Percentiles rank a stretch among this genome's conserved stretches.
Conservation (phyloP, 208 protist genomes). For the Leishmania mexicana region DNA sequence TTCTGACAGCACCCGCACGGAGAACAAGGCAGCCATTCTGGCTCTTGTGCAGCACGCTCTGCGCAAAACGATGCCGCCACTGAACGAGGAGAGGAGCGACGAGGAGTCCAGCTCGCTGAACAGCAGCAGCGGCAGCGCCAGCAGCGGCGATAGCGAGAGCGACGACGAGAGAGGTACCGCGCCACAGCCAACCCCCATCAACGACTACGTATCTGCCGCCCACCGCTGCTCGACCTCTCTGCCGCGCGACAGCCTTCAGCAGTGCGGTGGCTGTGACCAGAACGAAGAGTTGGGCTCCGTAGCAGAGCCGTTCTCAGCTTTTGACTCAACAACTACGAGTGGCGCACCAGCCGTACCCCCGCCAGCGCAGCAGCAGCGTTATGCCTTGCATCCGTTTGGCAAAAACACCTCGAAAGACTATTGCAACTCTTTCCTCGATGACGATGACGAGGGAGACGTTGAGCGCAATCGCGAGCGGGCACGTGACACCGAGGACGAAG, state of each 20-base stretch:
- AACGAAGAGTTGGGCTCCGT: not conserved
- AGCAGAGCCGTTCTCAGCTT: not conserved
- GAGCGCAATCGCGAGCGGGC: not conserved
- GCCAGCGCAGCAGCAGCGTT: not conserved
- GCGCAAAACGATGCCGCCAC: constrained; percentile 32
- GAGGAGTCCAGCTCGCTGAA: constrained; percentile 8
- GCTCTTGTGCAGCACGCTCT: constrained; percentile 40
- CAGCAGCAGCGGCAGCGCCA: constrained; percentile 4
- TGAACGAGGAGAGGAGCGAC: constrained; percentile 39
- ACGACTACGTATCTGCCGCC: not conserved
- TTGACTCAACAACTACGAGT: not conserved
- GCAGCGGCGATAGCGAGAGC: constrained; percentile 6
- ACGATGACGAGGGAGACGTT: constrained; percentile 9
- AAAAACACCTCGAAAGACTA: constrained; percentile 7
- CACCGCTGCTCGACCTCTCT: not conserved
- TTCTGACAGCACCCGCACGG: constrained; percentile 31
- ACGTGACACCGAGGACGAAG: constrained; percentile 9
- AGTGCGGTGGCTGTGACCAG: not conserved
- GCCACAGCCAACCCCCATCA: not conserved
- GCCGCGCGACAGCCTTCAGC: constrained; percentile 1
- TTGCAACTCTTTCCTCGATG: constrained; percentile 20
- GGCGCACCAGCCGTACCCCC: not conserved
- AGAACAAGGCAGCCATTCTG: constrained; percentile 72
- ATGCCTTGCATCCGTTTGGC: constrained; percentile 10
- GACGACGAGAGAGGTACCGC: constrained; percentile 8